Percentiles rank a stretch among this genome's conserved stretches.
Conservation (phyloP, 371 early-diverging fungal genomes). For the Mucor indicus region DNA sequence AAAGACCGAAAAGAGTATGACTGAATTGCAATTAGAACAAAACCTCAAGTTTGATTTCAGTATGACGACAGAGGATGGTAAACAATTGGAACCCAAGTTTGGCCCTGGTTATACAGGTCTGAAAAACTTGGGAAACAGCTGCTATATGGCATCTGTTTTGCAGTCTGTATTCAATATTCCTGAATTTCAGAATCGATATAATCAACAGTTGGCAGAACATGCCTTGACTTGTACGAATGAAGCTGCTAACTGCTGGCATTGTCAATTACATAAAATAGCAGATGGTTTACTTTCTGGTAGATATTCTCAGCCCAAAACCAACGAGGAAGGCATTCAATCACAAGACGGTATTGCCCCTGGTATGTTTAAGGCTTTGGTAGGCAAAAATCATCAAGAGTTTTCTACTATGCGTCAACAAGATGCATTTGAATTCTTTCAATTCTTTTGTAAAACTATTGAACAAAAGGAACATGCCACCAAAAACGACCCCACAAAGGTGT, state of each 20-base stretch:
- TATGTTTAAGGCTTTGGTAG: constrained; percentile 91
- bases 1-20: constrained; percentile 92
- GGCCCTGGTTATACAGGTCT: constrained; percentile 94
- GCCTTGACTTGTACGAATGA: constrained; percentile 53
- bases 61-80: constrained; percentile 96
- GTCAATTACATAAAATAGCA: constrained; percentile 89
- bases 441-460: constrained; percentile 68
- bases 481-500: constrained; percentile 70
- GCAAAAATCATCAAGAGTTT: constrained; percentile 89
- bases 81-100: constrained; percentile 74
- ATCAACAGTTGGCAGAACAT: constrained; percentile 59
- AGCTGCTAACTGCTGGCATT: constrained; percentile 80
- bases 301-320: constrained; percentile 55
- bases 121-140: constrained; percentile 94
- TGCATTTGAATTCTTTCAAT: constrained; percentile 91
- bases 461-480: constrained; percentile 65
- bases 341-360: constrained; percentile 76
- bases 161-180: constrained; percentile 80
- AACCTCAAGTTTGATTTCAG: constrained; percentile 95
- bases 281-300: constrained; percentile 88
- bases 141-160: constrained; percentile 94
- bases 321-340: constrained; percentile 46
- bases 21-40: constrained; percentile 94
- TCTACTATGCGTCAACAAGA: constrained; percentile 97
- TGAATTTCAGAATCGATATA: constrained; percentile 66